A percentile compares a stretch with the other conserved stretches of the same genome.
Conservation (phyloP, 2,329 filamentous ascomycete species). For the Venturia asperata region DNA sequence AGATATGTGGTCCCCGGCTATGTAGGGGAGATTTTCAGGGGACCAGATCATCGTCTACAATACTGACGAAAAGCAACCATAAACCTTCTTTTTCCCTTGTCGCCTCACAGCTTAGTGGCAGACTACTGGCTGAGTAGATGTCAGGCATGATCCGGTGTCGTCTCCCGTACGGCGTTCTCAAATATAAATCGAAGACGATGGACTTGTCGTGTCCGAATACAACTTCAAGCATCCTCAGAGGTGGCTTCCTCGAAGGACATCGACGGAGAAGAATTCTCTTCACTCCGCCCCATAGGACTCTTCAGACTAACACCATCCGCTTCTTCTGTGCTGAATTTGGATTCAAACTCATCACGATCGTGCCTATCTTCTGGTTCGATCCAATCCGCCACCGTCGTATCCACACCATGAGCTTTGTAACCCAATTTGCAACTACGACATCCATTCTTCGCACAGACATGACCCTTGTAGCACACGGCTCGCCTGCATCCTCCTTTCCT, state of each 20-base stretch:
- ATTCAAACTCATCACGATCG: background rate
- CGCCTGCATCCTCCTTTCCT: slow-evolving; percentile 37
- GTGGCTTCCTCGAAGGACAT: background rate
- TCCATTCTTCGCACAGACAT: slow-evolving; percentile 36
- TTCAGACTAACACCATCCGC: background rate
- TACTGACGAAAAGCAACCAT: too few species aligned
- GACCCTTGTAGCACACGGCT: slow-evolving; percentile 41
- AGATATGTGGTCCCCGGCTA: too few species aligned
- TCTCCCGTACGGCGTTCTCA: background rate
- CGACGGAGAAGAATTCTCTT: background rate
- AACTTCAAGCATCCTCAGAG: background rate
- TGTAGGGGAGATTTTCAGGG: too few species aligned
- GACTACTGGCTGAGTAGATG: background rate
- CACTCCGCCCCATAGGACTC: background rate
- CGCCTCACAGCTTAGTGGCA: too few species aligned
- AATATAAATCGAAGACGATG: background rate
- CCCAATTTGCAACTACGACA: slow-evolving; percentile 21
- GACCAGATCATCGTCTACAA: too few species aligned
- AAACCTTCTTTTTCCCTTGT: too few species aligned
- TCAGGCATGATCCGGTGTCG: background rate
- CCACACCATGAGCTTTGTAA: slow-evolving; percentile 1
- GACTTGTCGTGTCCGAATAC: too few species aligned
- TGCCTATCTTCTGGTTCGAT: background rate
- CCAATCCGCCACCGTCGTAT: background rate
- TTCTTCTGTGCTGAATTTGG: background rate